phyloP scores from a whole-genome alignment of 192 early-diverging fungal genomes.

The Oehlia diaphana region DNA sequence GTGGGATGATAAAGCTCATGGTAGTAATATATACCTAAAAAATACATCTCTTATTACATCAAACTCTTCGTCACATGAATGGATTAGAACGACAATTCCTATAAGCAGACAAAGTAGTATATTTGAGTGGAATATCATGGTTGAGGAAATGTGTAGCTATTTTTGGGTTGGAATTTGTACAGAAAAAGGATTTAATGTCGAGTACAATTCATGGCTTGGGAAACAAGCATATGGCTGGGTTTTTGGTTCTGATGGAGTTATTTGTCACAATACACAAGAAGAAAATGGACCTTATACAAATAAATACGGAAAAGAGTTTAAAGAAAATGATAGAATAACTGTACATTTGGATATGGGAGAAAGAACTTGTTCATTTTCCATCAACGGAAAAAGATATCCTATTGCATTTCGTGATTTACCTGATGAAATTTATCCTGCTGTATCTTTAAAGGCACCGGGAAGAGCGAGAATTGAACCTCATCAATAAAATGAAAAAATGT shows the following conservation, averaged over 20 bases:
- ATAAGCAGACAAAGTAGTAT: neutral
- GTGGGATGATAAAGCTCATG: neutral
- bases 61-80: neutral
- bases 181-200: neutral
- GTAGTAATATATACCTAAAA: neutral
- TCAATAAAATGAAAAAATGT: too few relatives aligned
- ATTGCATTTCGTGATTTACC: constrained; percentile 17
- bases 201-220: neutral
- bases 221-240: neutral
- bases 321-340: neutral
- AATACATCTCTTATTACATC: neutral
- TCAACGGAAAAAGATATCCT: neutral
- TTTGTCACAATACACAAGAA: neutral
- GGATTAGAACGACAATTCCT: neutral
- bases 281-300: neutral
- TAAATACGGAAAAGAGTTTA: neutral
- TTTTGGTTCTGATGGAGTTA: neutral
- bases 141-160: neutral
- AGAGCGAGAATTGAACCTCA: neutral
- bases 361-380: constrained; percentile 13
- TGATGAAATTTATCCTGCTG: constrained; percentile 21
- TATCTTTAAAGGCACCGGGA: neutral
- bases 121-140: neutral
- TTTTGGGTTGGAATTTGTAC: constrained; percentile 7
- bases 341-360: constrained; percentile 18